Evolutionary conservation across 495 filamentous ascomycete species (phyloP).

Genomic region (Platismatia glauca): DNA sequence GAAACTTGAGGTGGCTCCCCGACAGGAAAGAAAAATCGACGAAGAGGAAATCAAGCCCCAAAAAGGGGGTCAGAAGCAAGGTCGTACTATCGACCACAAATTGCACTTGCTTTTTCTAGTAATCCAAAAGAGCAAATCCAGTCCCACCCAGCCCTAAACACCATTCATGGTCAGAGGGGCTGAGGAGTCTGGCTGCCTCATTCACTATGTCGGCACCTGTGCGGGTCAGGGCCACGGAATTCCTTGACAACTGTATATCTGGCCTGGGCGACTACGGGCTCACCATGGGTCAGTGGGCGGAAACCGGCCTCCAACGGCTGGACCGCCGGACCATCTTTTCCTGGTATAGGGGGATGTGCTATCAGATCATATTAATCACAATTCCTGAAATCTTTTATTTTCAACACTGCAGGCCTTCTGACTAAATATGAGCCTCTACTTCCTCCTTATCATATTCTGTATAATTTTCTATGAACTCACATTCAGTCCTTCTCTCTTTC

Average conservation of each 20-base stretch:
- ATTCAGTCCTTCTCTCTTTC: background rate
- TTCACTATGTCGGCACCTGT: background rate
- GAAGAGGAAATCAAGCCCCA: background rate
- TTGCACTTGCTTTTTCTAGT: background rate
- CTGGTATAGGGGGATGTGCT: background rate
- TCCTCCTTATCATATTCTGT: background rate
- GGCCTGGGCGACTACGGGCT: background rate
- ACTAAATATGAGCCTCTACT: background rate
- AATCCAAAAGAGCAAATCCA: background rate
- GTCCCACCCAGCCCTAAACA: background rate
- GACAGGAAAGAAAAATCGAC: no score
- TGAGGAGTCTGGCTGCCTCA: background rate
- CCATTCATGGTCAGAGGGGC: background rate
- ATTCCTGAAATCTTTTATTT: background rate
- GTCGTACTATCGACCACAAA: background rate
- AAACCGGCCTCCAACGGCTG: no score
- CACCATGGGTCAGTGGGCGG: no score
- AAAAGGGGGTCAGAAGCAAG: background rate
- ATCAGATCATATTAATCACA: background rate
- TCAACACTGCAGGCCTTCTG: background rate
- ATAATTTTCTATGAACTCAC: background rate
- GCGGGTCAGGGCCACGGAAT: background rate
- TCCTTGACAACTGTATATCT: background rate
- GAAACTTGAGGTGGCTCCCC: background rate
- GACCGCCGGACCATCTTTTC: background rate